phyloP scores from a whole-genome alignment of 2,329 filamentous ascomycete genomes.

The Phoma herbarum region DNA sequence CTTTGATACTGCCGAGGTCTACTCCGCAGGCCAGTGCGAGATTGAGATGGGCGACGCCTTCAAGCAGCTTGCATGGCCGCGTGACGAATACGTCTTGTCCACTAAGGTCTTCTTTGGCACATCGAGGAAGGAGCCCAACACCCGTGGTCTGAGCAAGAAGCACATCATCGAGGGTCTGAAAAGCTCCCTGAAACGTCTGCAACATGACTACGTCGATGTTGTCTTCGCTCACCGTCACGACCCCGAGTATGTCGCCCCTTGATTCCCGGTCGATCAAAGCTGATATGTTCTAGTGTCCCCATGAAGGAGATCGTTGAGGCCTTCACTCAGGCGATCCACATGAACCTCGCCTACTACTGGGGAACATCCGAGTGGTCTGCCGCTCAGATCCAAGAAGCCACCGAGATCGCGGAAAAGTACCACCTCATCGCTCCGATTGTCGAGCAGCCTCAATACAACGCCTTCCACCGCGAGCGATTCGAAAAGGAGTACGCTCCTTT shows the following conservation, averaged over 20 bases:
- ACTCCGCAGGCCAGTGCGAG: conserved; percentile 68
- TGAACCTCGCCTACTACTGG: conserved; percentile 65
- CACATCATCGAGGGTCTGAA: conserved; percentile 67
- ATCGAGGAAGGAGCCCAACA: conserved; percentile 66
- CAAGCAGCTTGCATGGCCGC: conserved; percentile 59
- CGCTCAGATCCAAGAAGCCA: conserved; percentile 66
- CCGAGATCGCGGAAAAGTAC: conserved; percentile 68
- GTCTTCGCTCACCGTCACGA: conserved; percentile 71
- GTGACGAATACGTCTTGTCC: conserved; percentile 46
- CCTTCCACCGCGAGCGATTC: conserved; percentile 68
- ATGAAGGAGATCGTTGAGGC: conserved; percentile 70
- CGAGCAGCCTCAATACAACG: conserved; percentile 68
- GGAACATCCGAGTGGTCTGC: conserved; percentile 69
- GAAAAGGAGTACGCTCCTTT: conserved; percentile 68
- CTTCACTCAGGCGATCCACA: conserved; percentile 60
- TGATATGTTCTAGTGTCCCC: conserved; percentile 54
- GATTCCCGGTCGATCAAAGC: conserved; percentile 16
- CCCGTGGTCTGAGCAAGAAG: conserved; percentile 59
- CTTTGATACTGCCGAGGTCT: conserved; percentile 62
- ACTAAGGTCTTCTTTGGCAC: conserved; percentile 63
- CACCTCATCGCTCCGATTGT: conserved; percentile 66
- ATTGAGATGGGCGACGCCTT: conserved; percentile 64
- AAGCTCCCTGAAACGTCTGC: conserved; percentile 65
- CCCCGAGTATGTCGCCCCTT: conserved; percentile 44
- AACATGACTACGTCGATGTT: conserved; percentile 72